These are phyloP conservation scores for Conoideocrella luteorostrata DNA, from an alignment of 2,329 filamentous ascomycete genomes.

Conservation along the genomic window DNA sequence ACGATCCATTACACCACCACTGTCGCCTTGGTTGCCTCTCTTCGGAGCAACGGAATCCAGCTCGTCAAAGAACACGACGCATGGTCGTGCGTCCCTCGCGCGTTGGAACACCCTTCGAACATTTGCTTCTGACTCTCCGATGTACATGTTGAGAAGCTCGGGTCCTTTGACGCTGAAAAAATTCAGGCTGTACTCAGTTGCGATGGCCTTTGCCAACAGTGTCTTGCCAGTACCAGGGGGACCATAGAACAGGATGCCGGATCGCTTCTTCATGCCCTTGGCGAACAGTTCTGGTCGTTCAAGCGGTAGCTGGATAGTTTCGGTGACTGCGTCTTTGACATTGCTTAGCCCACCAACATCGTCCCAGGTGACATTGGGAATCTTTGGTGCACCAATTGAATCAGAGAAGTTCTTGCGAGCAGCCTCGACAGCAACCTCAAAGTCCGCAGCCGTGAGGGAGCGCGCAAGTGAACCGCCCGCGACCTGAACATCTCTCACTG, in stretches of 20 bases:
- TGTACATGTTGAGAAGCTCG: slow-evolving; percentile 92
- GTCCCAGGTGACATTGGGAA: slow-evolving; percentile 93
- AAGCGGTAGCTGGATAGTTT: slow-evolving; percentile 90
- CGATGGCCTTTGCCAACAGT: slow-evolving; percentile 85
- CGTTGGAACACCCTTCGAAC: slow-evolving; percentile 84
- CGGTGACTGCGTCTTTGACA: slow-evolving; percentile 94
- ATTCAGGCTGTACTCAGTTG: slow-evolving; percentile 87
- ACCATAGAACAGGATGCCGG: slow-evolving; percentile 86
- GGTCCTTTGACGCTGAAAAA: slow-evolving; percentile 94
- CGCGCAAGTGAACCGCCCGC: slow-evolving; percentile 75
- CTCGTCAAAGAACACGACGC: slow-evolving; percentile 91
- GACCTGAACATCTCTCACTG: slow-evolving; percentile 76
- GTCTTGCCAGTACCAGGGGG: slow-evolving; percentile 91
- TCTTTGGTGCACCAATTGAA: slow-evolving; percentile 94
- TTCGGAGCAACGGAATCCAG: slow-evolving; percentile 92
- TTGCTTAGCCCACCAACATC: slow-evolving; percentile 90
- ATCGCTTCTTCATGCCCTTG: slow-evolving; percentile 96
- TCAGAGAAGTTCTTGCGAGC: slow-evolving; percentile 98
- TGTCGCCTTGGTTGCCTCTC: slow-evolving; percentile 93
- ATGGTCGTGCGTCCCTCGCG: slow-evolving; percentile 77
- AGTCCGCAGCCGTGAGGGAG: slow-evolving; percentile 75
- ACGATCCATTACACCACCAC: slow-evolving; percentile 94
- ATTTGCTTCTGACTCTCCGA: slow-evolving; percentile 89
- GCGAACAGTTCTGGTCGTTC: slow-evolving; percentile 90
- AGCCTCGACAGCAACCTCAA: slow-evolving; percentile 88